Evolutionary conservation across 176 grass and related monocot species (phyloP), one percentile per base, ranked within the genome.

Genomic region (Aegilops tauschii): DNA sequence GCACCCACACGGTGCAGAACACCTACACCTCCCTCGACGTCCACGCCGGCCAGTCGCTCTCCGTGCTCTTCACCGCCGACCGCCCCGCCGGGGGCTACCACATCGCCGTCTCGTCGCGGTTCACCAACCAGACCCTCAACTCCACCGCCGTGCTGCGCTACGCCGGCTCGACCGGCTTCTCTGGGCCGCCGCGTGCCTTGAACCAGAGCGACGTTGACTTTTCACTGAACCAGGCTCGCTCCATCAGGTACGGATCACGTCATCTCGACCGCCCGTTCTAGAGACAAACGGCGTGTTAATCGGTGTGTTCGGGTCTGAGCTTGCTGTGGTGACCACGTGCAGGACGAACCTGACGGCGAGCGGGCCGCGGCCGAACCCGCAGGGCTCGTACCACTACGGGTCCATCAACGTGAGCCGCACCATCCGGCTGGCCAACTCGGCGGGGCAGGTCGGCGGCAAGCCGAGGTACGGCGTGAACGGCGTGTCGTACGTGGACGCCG

Each of bases 331-430:
- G 16, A 30, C 8, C n/a, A 28, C 16, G 8, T 18, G 42, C 69
- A 97, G 96, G 86, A 95, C 88, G 36, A 95, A 98, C 74, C 84
- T 98, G 9, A 95, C 90, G 27, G 96, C 96, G 81, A 98, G 93
- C 32, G 96, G 96, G 58, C 96, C 92, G 3, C 80, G 96, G 82
- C 92, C 96, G 2, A 98, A 98, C 86, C 96, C 96, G 21, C 96
- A 98, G 71, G 96, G 96, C 9, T 95, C 93, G 4, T 98, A 98
- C 84, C 96, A 90, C 90, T 98, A 95, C 58, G 96, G 96, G 12
- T 88, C 86, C 14, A 95, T 98, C 75, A 92, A 92, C 59, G 90
- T 98, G 83, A 94, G 81, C 17, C 90, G 96, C 16, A 92, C 92
- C 77, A 87, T 98, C 78, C 82, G 88, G 49, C 82, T 98, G 20